A percentile compares a stretch with the other conserved stretches of the same genome.
Conservation (phyloP, 2,329 filamentous ascomycete species). For the Fusarium guadeloupense region DNA sequence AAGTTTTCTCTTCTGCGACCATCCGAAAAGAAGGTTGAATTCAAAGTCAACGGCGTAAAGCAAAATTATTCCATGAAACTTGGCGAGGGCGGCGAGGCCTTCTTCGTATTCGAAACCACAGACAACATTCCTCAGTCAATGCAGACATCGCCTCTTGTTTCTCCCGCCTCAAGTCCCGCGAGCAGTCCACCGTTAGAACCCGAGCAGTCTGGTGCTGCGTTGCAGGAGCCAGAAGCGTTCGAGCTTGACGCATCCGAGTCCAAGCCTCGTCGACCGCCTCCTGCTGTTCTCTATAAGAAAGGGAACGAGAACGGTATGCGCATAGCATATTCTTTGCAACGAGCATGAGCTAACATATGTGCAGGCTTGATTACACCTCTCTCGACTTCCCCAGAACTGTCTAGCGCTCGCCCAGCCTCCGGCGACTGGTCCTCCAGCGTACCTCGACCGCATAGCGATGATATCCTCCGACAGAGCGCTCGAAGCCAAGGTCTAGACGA, state of each 20-base stretch:
- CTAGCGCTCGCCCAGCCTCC: constrained; percentile 56
- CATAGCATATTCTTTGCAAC: background rate
- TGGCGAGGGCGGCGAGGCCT: constrained; percentile 95
- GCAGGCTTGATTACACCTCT: constrained; percentile 61
- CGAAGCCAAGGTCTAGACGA: constrained; percentile 50
- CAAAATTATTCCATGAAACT: constrained; percentile 98
- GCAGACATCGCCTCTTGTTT: constrained; percentile 93
- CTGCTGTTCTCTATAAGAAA: constrained; percentile 51
- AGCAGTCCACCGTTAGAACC: constrained; percentile 76
- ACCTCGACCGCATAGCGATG: constrained; percentile 63
- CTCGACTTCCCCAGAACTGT: constrained; percentile 62
- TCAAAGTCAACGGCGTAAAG: constrained; percentile 90
- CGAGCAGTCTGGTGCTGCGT: constrained; percentile 45
- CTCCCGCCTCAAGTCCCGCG: constrained; percentile 87
- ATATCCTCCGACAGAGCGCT: constrained; percentile 60
- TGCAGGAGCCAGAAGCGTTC: constrained; percentile 76
- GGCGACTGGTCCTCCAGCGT: constrained; percentile 61
- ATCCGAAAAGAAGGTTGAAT: constrained; percentile 99
- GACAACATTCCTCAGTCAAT: constrained; percentile 91
- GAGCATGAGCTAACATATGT: constrained; percentile 5
- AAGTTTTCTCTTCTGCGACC: constrained; percentile 96
- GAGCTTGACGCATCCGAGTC: constrained; percentile 64
- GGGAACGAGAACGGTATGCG: constrained; percentile 46
- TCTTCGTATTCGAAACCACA: constrained; percentile 97
- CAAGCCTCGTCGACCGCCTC: constrained; percentile 56